Evolutionary conservation across 768 basidiomycete species (phyloP).

Genomic region (Megacollybia marginata): DNA sequence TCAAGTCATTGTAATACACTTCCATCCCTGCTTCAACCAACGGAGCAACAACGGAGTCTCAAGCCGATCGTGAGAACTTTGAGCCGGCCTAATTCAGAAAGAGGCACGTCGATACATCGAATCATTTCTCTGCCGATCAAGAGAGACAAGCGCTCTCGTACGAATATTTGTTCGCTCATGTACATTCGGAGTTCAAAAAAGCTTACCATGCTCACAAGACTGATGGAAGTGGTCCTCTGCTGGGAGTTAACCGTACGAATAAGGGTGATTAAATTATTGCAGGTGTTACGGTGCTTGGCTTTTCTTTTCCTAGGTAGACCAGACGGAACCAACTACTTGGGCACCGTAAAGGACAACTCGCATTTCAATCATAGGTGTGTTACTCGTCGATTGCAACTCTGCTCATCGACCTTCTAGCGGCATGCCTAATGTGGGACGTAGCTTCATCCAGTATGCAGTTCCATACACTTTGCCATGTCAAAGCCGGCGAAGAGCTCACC

Average conservation of each 20-base stretch:
- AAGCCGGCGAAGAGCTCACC: slow-evolving; percentile 22
- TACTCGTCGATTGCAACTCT: neutral
- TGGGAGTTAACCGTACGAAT: slow-evolving; percentile 22
- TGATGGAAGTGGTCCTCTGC: slow-evolving; percentile 24
- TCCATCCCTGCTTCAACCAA: too few relatives aligned
- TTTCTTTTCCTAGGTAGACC: neutral
- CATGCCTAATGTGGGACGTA: slow-evolving; percentile 21
- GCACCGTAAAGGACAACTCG: slow-evolving; percentile 12
- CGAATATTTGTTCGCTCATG: slow-evolving; percentile 11
- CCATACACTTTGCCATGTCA: slow-evolving; percentile 18
- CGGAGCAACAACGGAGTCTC: too few relatives aligned
- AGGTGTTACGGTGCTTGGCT: neutral
- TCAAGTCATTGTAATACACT: too few relatives aligned
- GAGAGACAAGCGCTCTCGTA: neutral
- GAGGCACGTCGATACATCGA: neutral
- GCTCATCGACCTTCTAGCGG: slow-evolving; percentile 11
- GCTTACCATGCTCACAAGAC: slow-evolving; percentile 18
- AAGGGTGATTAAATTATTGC: too few relatives aligned
- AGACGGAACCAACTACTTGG: slow-evolving; percentile 4
- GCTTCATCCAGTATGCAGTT: slow-evolving; percentile 23
- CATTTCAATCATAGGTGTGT: slow-evolving; percentile 14
- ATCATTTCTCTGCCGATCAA: neutral
- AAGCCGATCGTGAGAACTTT: too few relatives aligned
- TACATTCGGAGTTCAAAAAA: slow-evolving; percentile 13
- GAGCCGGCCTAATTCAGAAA: too few relatives aligned